phyloP scores from a whole-genome alignment of 1,139 yeast species.

The Hemisphaericaspora subhashii region DNA sequence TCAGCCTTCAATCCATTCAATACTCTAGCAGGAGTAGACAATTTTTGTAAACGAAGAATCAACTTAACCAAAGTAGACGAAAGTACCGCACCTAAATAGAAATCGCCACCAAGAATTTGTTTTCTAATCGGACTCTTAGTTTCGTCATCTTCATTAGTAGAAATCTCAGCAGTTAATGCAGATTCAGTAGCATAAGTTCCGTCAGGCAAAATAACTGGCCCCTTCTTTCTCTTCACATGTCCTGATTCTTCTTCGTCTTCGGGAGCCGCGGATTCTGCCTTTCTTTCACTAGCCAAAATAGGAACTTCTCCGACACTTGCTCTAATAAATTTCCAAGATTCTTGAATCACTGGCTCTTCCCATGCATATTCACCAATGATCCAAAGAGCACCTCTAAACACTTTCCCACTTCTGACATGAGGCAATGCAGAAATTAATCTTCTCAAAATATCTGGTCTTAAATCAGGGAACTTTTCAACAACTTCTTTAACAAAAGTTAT shows the following conservation, averaged over 20 bases:
- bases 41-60: constrained; percentile 71
- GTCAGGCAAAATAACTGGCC: constrained; percentile 90
- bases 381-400: constrained; percentile 94
- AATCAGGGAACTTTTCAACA: constrained; percentile 85
- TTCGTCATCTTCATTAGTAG: constrained; percentile 28
- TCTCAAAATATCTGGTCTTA: constrained; percentile 64
- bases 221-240: constrained; percentile 37
- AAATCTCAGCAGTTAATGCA: constrained; percentile 61
- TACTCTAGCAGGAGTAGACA: constrained; percentile 53
- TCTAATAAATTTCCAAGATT: constrained; percentile 86
- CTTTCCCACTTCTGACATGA: constrained; percentile 80
- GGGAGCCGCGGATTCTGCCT: constrained; percentile 29
- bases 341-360: constrained; percentile 72
- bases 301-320: constrained; percentile 89
- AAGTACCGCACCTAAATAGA: constrained; percentile 85
- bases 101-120: constrained; percentile 83
- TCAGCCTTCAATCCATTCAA: constrained; percentile 90
- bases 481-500: constrained; percentile 89
- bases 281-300: constrained; percentile 72
- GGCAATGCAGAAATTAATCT: constrained; percentile 67
- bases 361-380: constrained; percentile 87
- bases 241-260: constrained; percentile 26
- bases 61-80: constrained; percentile 88
- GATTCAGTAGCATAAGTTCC: constrained; percentile 98
- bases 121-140: constrained; percentile 76